Conservation (phyloP, 495 filamentous ascomycete species). For the Daldinia decipiens region DNA sequence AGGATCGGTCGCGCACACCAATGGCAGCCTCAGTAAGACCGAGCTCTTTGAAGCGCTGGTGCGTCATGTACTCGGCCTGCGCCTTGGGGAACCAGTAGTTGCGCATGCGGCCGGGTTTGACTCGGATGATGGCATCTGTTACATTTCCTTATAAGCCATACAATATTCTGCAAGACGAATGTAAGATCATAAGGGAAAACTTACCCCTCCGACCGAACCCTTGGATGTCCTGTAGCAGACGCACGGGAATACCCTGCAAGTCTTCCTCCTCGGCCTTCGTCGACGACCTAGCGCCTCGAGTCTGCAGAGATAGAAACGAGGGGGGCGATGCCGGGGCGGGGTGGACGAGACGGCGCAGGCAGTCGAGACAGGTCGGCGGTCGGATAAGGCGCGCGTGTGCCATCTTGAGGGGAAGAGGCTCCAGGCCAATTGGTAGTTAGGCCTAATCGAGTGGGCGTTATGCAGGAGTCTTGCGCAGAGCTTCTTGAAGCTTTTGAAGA, state of each 20-base stretch:
- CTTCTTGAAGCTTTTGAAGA: slow-evolving; percentile 19
- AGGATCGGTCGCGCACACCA: slow-evolving; percentile 55
- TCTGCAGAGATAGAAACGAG: slow-evolving; percentile 26
- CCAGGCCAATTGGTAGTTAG: slow-evolving; percentile 13
- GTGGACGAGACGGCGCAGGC: slow-evolving; percentile 42
- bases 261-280: slow-evolving; percentile 55
- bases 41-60: slow-evolving; percentile 52
- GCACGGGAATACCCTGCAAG: slow-evolving; percentile 64
- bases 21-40: slow-evolving; percentile 53
- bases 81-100: slow-evolving; percentile 58
- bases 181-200: neutral
- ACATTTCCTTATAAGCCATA: neutral
- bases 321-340: slow-evolving; percentile 22
- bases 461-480: neutral
- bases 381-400: slow-evolving; percentile 35
- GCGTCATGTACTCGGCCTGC: slow-evolving; percentile 60
- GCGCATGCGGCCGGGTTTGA: slow-evolving; percentile 59
- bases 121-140: slow-evolving; percentile 57
- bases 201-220: slow-evolving; percentile 69
- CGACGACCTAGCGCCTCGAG: slow-evolving; percentile 64
- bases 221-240: slow-evolving; percentile 67
- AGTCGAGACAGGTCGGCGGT: slow-evolving; percentile 45
- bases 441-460: neutral
- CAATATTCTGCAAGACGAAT: neutral
- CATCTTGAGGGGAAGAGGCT: slow-evolving; percentile 30